Evolutionary conservation across 2,329 filamentous ascomycete species (phyloP).

Genomic region (Aureobasidium lini): DNA sequence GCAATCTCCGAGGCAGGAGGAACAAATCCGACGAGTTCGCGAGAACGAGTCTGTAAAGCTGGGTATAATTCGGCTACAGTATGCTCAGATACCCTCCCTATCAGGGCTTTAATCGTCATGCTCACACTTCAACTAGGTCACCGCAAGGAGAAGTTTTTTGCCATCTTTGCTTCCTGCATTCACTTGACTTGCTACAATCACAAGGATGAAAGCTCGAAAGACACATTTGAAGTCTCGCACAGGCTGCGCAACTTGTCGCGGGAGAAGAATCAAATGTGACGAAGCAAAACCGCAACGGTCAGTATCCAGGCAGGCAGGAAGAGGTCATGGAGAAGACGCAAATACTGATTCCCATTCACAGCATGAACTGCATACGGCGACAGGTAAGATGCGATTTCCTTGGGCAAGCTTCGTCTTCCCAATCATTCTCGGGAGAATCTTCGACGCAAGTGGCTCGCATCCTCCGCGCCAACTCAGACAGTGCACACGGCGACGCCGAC

Average conservation of each 20-base stretch:
- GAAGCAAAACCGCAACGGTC: slow-evolving; percentile 8
- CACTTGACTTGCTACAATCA: background rate
- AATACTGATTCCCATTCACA: background rate
- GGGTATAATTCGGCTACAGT: background rate
- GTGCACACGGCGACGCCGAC: background rate
- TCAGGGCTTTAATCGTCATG: background rate
- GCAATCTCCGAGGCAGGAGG: background rate
- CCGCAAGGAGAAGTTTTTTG: background rate
- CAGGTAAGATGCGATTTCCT: slow-evolving; percentile 5
- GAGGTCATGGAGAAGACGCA: background rate
- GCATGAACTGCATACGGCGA: slow-evolving; percentile 5
- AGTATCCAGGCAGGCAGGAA: background rate
- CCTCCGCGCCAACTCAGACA: background rate
- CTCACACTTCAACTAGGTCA: background rate
- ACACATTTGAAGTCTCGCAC: slow-evolving; percentile 7
- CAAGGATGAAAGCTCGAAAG: slow-evolving; percentile 5
- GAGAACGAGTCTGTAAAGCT: background rate
- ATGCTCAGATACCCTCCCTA: background rate
- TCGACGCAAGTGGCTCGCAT: background rate
- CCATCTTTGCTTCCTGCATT: background rate
- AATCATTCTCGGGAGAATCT: background rate
- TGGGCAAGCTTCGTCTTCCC: background rate
- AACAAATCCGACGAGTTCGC: background rate
- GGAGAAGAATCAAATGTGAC: background rate
- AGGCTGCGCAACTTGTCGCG: slow-evolving; percentile 3